Conservation (phyloP, 768 basidiomycete species). For the Suillus discolor region DNA sequence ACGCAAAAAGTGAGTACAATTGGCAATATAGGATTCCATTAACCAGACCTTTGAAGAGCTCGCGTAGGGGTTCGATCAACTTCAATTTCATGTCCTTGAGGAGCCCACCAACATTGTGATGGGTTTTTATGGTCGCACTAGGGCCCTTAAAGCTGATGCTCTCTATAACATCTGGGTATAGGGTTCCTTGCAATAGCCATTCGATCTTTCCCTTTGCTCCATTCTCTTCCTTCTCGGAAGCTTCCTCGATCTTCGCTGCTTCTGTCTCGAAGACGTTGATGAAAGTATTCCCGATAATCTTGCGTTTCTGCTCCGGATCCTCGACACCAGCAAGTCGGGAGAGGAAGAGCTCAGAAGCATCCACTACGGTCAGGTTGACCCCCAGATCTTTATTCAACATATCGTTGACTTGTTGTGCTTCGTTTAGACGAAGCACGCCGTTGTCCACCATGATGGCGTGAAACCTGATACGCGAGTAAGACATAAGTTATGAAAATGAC, state of each 20-base stretch:
- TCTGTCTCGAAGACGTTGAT: slow-evolving; percentile 98
- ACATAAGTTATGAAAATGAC: slow-evolving; percentile 1
- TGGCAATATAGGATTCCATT: too few species aligned
- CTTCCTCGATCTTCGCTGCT: slow-evolving; percentile 84
- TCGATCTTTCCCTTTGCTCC: slow-evolving; percentile 91
- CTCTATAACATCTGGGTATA: slow-evolving; percentile 99
- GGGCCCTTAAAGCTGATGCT: slow-evolving; percentile 99
- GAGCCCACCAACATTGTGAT: slow-evolving; percentile 97
- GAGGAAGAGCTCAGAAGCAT: slow-evolving; percentile 93
- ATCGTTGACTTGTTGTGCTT: slow-evolving; percentile 86
- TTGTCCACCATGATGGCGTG: slow-evolving; percentile 99
- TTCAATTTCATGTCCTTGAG: slow-evolving; percentile 98
- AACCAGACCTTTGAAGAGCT: slow-evolving; percentile 92
- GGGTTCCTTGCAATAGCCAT: slow-evolving; percentile 95
- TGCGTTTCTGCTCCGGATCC: slow-evolving; percentile 96
- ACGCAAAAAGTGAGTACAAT: slow-evolving; percentile 5
- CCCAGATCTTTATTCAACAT: slow-evolving; percentile 95
- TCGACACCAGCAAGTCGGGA: slow-evolving; percentile 86
- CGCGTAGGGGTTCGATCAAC: slow-evolving; percentile 94
- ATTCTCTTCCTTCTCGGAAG: slow-evolving; percentile 73
- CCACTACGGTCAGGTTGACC: slow-evolving; percentile 94
- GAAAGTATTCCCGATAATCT: slow-evolving; percentile 98
- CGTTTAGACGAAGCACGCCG: slow-evolving; percentile 91
- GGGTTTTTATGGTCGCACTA: slow-evolving; percentile 98
- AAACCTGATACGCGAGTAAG: slow-evolving; percentile 57